Evolutionary conservation across 345 rosid genomes (phyloP).

Genomic region (Garcia nutans): DNA sequence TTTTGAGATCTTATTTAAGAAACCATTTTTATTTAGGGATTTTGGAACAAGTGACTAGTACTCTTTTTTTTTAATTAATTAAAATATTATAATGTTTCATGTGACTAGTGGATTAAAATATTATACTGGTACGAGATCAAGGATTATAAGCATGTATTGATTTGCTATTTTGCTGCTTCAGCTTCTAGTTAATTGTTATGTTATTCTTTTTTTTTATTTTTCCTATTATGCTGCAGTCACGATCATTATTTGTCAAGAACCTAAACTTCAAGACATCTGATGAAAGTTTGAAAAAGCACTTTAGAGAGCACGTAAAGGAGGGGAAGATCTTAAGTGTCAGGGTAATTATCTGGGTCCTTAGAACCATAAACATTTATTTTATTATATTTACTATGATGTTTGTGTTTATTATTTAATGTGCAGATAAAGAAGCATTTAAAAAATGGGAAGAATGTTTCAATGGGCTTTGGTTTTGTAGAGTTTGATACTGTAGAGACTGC

Average conservation of each 20-base stretch:
- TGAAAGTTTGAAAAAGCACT: conserved; percentile 71
- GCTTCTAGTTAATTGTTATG: neutral
- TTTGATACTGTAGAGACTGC: conserved; percentile 84
- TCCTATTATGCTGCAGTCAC: conserved; percentile 54
- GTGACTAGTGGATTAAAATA: neutral
- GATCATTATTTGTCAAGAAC: conserved; percentile 82
- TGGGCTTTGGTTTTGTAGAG: conserved; percentile 91
- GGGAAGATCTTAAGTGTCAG: conserved; percentile 73
- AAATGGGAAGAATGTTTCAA: conserved; percentile 76
- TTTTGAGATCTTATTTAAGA: no score
- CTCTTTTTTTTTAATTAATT: no score
- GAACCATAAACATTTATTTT: neutral
- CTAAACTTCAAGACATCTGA: conserved; percentile 89
- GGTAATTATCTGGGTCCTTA: conserved; percentile 44
- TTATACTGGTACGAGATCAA: neutral
- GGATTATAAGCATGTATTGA: neutral
- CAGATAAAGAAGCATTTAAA: conserved; percentile 85
- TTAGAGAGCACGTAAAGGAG: conserved; percentile 55
- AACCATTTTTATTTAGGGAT: no score
- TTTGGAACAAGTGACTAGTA: no score
- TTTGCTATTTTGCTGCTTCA: neutral
- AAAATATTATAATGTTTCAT: no score
- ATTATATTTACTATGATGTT: conserved; percentile 18
- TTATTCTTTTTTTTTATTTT: conserved; percentile 30
- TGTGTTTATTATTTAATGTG: conserved; percentile 12